Base-by-base conservation (phyloP, 805 yeast genomes). In the Candida tammaniensis region DNA sequence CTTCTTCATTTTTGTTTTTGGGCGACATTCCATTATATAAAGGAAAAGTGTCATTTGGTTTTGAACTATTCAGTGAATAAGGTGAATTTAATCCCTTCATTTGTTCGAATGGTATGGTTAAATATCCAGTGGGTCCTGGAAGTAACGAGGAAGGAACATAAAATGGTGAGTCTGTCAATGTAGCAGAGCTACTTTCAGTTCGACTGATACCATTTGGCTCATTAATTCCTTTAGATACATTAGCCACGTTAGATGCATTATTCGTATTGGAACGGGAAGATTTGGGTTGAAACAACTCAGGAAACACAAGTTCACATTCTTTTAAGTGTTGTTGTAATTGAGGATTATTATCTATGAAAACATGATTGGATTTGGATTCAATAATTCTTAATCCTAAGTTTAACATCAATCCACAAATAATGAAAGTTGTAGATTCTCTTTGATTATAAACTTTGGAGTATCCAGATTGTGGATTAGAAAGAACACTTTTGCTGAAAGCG, bases 301-400 rank as follows among this genome's bases (percentile, higher is more conserved):
- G 59, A 33, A 46, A 48, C 23, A 42, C 38, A n/a, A n/a, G 28
- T 24, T 49, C 46, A n/a, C 44, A 40, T 27, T 37, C 25, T 8
- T 40, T 39, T 9, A 55, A 39, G 23, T 51, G 49, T 3, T 41
- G 39, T 18, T 33, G 27, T 10, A 58, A 40, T 11, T 27, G 36
- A 19, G 48, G 48, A 24, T 47, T 48, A 4, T 35, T 31, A 9
- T 39, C 48, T 8, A 49, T 33, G 26, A 54, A 52, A 6, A 28
- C 27, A 16, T 40, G 30, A 24, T 37, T 33, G 2, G 51, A 41
- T 9, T 47, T 40, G 14, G 44, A 35, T 27, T 56, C 59, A 24
- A 55, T 47, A 4, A 56, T 46, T 18, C 47, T 38, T 17, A 56
- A 40, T 3, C 49, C 43, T 9, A 55, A 42, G 22, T 46, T 38